phyloP scores from a whole-genome alignment of 768 basidiomycete genomes.

The Russula virescens region DNA sequence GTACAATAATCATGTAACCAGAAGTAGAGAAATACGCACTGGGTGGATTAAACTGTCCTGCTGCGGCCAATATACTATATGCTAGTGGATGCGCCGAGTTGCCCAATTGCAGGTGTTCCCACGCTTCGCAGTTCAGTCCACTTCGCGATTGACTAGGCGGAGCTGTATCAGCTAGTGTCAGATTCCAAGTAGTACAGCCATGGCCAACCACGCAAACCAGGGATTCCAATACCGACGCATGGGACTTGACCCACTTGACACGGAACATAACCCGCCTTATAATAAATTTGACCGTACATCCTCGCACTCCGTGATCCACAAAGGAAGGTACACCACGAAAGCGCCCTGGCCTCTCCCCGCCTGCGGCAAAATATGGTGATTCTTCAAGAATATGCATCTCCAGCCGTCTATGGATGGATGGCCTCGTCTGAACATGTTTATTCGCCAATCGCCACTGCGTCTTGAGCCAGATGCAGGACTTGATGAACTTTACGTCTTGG shows the following conservation, averaged over 20 bases:
- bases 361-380: neutral
- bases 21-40: neutral
- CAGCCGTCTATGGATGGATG: slow-evolving; percentile 6
- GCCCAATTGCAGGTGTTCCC: neutral
- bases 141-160: neutral
- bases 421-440: slow-evolving; percentile 3
- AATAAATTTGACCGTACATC: slow-evolving; percentile 12
- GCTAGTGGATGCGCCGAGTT: neutral
- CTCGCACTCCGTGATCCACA: slow-evolving; percentile 10
- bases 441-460: slow-evolving; percentile 1
- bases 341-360: neutral
- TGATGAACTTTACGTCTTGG: slow-evolving; percentile 19
- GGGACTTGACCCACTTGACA: slow-evolving; percentile 6
- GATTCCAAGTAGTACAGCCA: slow-evolving; percentile 1
- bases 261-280: slow-evolving; percentile 1
- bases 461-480: slow-evolving; percentile 15
- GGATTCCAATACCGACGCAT: neutral
- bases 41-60: neutral
- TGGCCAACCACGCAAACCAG: slow-evolving; percentile 10
- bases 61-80: neutral
- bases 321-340: slow-evolving; percentile 9
- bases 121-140: neutral
- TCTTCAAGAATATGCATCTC: slow-evolving; percentile 11
- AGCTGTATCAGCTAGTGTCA: no score
- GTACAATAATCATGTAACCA: neutral